phyloP scores from a whole-genome alignment of 768 basidiomycete species.

The Psilocybe cubensis region DNA sequence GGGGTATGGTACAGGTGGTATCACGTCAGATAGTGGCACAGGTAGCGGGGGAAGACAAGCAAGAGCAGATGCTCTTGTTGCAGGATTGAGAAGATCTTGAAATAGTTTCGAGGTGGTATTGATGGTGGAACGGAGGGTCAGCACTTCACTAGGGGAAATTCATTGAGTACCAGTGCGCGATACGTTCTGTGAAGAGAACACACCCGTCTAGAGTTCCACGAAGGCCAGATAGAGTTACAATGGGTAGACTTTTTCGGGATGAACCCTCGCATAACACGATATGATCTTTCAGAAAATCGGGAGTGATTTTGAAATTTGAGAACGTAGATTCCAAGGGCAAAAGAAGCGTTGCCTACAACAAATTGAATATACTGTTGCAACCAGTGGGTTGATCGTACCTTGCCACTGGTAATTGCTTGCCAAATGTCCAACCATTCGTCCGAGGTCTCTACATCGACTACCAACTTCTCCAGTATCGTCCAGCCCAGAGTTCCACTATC shows the following conservation, averaged over 20 bases:
- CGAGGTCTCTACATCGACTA: slow-evolving; percentile 47
- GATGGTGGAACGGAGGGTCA: slow-evolving; percentile 48
- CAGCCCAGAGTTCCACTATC: slow-evolving; percentile 70
- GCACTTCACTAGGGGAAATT: slow-evolving; percentile 34
- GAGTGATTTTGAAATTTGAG: slow-evolving; percentile 58
- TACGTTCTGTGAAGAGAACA: slow-evolving; percentile 23
- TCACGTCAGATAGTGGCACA: slow-evolving; percentile 28
- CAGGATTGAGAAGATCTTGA: slow-evolving; percentile 39
- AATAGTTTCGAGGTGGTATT: slow-evolving; percentile 45
- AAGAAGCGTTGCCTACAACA: slow-evolving; percentile 71
- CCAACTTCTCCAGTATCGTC: slow-evolving; percentile 77
- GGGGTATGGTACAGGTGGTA: slow-evolving; percentile 46
- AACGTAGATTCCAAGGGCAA: slow-evolving; percentile 69
- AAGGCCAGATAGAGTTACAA: slow-evolving; percentile 85
- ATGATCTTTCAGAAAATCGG: slow-evolving; percentile 86
- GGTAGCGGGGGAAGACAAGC: slow-evolving; percentile 60
- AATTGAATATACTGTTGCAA: no score
- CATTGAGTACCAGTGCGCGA: background rate
- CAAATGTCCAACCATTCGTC: slow-evolving; percentile 77
- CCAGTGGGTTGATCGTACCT: slow-evolving; percentile 58
- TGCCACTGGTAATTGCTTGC: slow-evolving; percentile 62
- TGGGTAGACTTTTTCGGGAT: slow-evolving; percentile 47
- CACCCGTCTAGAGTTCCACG: slow-evolving; percentile 71
- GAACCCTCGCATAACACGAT: slow-evolving; percentile 65
- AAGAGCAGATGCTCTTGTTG: slow-evolving; percentile 34